A percentile compares a stretch with the other conserved stretches of the same genome.
Conservation (phyloP, 805 yeast genomes). For the Starmerella riodocensis region DNA sequence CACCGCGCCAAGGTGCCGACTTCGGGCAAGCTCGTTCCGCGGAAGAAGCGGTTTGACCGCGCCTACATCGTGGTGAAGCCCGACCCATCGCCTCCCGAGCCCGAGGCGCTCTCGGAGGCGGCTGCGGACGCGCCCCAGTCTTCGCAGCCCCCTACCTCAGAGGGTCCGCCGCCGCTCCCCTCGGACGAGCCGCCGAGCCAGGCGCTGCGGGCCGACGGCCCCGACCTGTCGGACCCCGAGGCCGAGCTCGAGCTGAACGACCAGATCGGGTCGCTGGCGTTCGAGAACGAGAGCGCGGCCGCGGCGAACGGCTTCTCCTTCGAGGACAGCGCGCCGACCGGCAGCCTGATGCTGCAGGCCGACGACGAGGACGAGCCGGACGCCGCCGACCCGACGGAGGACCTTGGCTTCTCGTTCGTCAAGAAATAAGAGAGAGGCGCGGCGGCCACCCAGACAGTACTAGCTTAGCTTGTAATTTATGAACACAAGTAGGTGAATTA, state of each 20-base stretch:
- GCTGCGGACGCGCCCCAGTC: neutral
- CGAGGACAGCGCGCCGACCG: conserved; percentile 13
- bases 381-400: conserved; percentile 4
- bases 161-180: neutral
- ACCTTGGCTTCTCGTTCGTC: conserved; percentile 7
- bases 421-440: neutral
- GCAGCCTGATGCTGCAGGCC: conserved; percentile 14
- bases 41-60: conserved; percentile 33
- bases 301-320: conserved; percentile 9
- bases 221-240: neutral
- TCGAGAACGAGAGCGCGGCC: conserved; percentile 4
- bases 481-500: neutral
- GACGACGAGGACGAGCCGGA: conserved; percentile 8
- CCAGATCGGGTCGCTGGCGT: conserved; percentile 7
- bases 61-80: conserved; percentile 18
- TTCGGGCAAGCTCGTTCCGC: conserved; percentile 31
- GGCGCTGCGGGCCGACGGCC: neutral
- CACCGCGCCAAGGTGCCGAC: conserved; percentile 16
- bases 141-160: neutral
- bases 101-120: neutral
- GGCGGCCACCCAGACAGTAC: neutral
- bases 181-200: neutral
- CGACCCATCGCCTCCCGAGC: neutral
- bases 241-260: neutral
- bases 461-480: neutral